Percentiles rank a stretch among this genome's conserved stretches.
These are phyloP conservation scores for Ceratopteris richardii DNA, from an alignment of 75 land plant genomes.

Conservation along the genomic window DNA sequence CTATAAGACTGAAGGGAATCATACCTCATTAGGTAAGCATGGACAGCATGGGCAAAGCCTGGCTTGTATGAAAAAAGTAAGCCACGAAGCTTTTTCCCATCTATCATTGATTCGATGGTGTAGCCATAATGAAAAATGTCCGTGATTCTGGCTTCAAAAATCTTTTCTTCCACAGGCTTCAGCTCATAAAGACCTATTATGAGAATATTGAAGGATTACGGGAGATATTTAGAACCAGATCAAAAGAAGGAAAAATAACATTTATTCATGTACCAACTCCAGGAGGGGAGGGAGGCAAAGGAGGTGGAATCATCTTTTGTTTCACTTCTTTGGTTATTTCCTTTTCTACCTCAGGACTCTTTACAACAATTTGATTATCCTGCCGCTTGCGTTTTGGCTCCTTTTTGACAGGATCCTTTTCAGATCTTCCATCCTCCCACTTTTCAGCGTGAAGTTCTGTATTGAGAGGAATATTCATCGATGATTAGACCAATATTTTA, in stretches of 20 bases:
- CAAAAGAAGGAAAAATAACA: too few relatives aligned
- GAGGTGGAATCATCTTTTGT: conserved; percentile 14
- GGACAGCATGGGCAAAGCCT: conserved; percentile 26
- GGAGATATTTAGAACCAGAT: too few relatives aligned
- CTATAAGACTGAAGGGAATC: background rate
- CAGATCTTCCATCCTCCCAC: conserved; percentile 41
- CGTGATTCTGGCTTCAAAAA: conserved; percentile 70
- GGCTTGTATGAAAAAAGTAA: conserved; percentile 60
- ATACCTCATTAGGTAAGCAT: conserved; percentile 42
- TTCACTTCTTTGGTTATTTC: conserved; percentile 10
- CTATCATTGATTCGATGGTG: conserved; percentile 74
- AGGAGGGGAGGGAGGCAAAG: conserved; percentile 2
- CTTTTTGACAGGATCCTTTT: conserved; percentile 61
- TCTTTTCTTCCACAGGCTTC: conserved; percentile 35
- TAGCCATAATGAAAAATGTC: conserved; percentile 52
- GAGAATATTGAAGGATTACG: conserved; percentile 18
- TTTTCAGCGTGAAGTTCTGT: conserved; percentile 48
- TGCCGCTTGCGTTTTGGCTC: conserved; percentile 79
- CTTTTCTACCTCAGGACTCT: conserved; percentile 20
- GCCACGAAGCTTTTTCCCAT: conserved; percentile 80
- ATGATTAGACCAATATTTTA: too few relatives aligned
- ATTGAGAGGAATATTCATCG: background rate
- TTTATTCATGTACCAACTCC: conserved; percentile 19
- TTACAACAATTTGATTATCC: conserved; percentile 25
- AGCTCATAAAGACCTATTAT: conserved; percentile 23